Conservation (phyloP, 108 stramenopile genomes). For the Skeletonema potamos region DNA sequence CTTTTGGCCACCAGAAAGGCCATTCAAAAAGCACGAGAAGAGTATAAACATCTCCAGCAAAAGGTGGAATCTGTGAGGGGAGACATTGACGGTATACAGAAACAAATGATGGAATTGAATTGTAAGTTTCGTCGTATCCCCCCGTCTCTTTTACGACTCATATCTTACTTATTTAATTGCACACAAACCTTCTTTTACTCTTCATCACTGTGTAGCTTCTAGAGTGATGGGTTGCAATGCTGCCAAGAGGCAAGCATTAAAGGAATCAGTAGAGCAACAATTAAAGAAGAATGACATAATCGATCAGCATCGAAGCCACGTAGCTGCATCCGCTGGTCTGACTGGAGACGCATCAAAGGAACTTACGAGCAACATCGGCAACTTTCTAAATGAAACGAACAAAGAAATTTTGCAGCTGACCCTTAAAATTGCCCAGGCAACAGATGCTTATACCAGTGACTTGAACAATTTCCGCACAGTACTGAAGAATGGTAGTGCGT, state of each 20-base stretch:
- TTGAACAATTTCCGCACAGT: not conserved
- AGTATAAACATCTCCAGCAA: slow-evolving; percentile 6
- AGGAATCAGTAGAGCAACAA: slow-evolving; percentile 17
- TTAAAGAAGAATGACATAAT: slow-evolving; percentile 12
- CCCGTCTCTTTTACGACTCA: too few relatives aligned
- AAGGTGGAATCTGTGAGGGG: not conserved
- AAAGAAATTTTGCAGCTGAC: slow-evolving; percentile 16
- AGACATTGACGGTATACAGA: slow-evolving; percentile 7
- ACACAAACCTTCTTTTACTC: too few relatives aligned
- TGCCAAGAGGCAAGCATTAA: slow-evolving; percentile 12
- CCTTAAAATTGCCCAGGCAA: slow-evolving; percentile 19
- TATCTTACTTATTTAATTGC: too few relatives aligned
- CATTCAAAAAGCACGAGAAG: slow-evolving; percentile 7
- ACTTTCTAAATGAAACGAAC: slow-evolving; percentile 15
- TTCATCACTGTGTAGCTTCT: not conserved
- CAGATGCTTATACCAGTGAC: slow-evolving; percentile 6
- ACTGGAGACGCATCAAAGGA: slow-evolving; percentile 12
- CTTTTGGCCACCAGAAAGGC: slow-evolving; percentile 19
- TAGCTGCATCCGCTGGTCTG: slow-evolving; percentile 29
- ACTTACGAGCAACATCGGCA: slow-evolving; percentile 10
- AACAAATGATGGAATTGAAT: slow-evolving; percentile 3
- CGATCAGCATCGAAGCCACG: slow-evolving; percentile 33
- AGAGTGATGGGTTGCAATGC: slow-evolving; percentile 8
- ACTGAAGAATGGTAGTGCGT: not conserved
- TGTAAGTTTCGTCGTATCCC: not conserved